Evolutionary conservation across 2,329 filamentous ascomycete genomes (phyloP).

Genomic region (Nectriaceae sp.): DNA sequence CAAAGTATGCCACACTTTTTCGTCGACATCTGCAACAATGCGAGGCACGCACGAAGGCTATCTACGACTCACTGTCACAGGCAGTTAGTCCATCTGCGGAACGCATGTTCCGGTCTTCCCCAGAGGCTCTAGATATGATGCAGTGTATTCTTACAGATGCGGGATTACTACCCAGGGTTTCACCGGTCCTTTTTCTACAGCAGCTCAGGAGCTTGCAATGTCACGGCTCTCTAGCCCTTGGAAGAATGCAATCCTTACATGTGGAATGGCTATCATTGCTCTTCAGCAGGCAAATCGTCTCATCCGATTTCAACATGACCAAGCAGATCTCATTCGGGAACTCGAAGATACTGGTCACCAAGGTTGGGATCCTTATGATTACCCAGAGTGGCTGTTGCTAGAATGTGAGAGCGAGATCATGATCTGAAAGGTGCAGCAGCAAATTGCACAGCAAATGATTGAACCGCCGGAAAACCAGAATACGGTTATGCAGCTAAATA

Average conservation of each 20-base stretch:
- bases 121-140: not conserved
- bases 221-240: constrained; percentile 32
- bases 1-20: not conserved
- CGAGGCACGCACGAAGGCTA: not conserved
- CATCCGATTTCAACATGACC: constrained; percentile 24
- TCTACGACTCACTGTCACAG: constrained; percentile 2
- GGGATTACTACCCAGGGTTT: constrained; percentile 29
- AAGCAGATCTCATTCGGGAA: constrained; percentile 41
- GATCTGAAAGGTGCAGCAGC: constrained; percentile 60
- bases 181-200: constrained; percentile 36
- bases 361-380: constrained; percentile 53
- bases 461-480: constrained; percentile 42
- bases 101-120: not conserved
- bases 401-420: constrained; percentile 65
- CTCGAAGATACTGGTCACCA: constrained; percentile 52
- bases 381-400: constrained; percentile 63
- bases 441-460: constrained; percentile 61
- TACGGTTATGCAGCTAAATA: constrained; percentile 66
- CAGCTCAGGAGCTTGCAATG: constrained; percentile 32
- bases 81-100: not conserved
- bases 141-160: constrained; percentile 1
- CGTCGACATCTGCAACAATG: constrained; percentile 5
- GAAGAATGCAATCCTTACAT: constrained; percentile 39
- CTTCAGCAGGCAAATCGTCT: constrained; percentile 47
- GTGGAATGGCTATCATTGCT: constrained; percentile 41